These are phyloP conservation scores for Boechera divaricarpa DNA, from an alignment of 345 rosid genomes.

Conservation along the genomic window DNA sequence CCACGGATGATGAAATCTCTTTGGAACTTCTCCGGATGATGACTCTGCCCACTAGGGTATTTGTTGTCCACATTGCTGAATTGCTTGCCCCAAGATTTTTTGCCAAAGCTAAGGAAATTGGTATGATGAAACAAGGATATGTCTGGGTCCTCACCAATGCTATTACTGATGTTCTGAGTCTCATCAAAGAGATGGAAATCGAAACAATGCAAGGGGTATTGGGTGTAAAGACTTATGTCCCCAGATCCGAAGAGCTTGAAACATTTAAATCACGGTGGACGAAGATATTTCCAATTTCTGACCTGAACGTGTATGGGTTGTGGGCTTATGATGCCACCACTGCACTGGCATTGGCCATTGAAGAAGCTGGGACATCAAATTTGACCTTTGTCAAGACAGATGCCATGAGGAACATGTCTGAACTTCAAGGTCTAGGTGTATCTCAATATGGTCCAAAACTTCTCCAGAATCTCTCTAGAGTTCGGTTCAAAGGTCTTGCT, in stretches of 20 bases:
- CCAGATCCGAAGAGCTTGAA: conserved; percentile 28
- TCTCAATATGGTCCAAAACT: conserved; percentile 52
- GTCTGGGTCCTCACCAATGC: conserved; percentile 56
- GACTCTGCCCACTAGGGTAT: conserved; percentile 57
- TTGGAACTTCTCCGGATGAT: conserved; percentile 51
- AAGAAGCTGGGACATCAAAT: conserved; percentile 39
- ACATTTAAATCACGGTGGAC: conserved; percentile 43
- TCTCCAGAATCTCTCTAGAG: conserved; percentile 39
- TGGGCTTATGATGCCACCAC: conserved; percentile 55
- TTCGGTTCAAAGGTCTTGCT: conserved; percentile 49
- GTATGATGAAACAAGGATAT: conserved; percentile 55
- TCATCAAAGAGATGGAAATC: not conserved
- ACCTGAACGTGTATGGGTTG: conserved; percentile 45
- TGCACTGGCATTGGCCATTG: conserved; percentile 56
- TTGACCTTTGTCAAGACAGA: conserved; percentile 26
- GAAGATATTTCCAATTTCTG: conserved; percentile 36
- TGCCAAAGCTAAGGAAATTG: conserved; percentile 49
- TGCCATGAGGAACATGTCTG: conserved; percentile 35
- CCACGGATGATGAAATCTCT: conserved; percentile 52
- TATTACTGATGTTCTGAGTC: conserved; percentile 19
- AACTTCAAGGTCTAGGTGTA: conserved; percentile 47
- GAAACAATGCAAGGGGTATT: conserved; percentile 53
- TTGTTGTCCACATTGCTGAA: conserved; percentile 49
- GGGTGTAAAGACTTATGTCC: conserved; percentile 48
- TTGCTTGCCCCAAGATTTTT: conserved; percentile 49